Evolutionary conservation across 139 green algal genomes (phyloP), one percentile per base, ranked within the genome.

Genomic region (Tetraselmis striata): DNA sequence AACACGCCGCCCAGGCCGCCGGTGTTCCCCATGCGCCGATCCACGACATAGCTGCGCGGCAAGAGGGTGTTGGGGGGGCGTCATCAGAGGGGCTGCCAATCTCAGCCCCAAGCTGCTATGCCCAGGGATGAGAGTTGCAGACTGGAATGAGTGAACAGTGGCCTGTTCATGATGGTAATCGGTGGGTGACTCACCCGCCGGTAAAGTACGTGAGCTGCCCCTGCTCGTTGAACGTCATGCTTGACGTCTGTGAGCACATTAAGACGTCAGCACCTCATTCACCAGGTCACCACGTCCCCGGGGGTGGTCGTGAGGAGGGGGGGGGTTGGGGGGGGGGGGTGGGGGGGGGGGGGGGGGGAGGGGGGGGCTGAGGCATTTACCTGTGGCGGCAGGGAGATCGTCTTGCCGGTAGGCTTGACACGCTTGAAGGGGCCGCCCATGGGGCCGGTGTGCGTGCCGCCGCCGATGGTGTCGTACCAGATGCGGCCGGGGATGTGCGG

Each of bases 1-100:
- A 92, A 92, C 1, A 88, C 87, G 24, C 88, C 90, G 28, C 90
- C 88, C 30, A 94, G 84, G 24, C 90, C 90, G 1, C 83, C 87
- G 1, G 86, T 91, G 79, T 90, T 91, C 27, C 88, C 88, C 0
- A 89, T 32, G 24, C 74, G 77, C 74, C 86, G 79, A 79, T 92
- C 89, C 81, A 89, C 85, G 22, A 89, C 85, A 79, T 91, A 90
- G 1, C 89, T 87, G 32, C 85, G 83, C 27, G 86, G 87, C 27
- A 90, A 79, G 1, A 5, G 1, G 23, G 76, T 79, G 23, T n/a
- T n/a, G n/a, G n/a, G n/a, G n/a, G n/a, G n/a, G n/a, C n/a, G n/a
- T n/a, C n/a, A n/a, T n/a, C n/a, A n/a, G n/a, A n/a, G n/a, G n/a
- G n/a, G n/a, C n/a, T n/a, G n/a, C n/a, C n/a, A n/a, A n/a, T n/a